Base-by-base conservation (phyloP, 2,329 filamentous ascomycete species). In the Didymella sp. region DNA sequence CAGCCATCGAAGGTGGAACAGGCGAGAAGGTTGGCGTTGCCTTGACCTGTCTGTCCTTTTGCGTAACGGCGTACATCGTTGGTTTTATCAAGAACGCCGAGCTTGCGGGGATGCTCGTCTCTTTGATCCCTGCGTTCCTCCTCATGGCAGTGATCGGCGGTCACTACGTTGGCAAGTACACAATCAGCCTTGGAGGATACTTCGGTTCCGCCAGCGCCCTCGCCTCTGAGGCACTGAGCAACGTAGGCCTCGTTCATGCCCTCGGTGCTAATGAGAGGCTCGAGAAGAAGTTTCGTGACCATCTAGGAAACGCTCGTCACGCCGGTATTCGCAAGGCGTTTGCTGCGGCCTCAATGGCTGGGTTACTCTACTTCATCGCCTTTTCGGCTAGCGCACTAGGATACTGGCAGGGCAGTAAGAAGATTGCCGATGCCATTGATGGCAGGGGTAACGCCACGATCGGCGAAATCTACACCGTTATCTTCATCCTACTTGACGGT, bases 21-120 rank as follows among this genome's bases (percentile, higher is more conserved):
- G 87, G 85, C 1, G 88, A 90, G 73, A 91, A 91, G 71, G 87
- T 89, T 15, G 87, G 87, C 48, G 84, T 89, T 30, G 82, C 84
- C 61, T 79, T 90, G 4, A 81, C 83, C 22, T 86, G 82, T 47
- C 72, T 84, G 9, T 85, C 85, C 2, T 90, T 89, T 72, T 90
- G 90, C 67, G 69, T 89, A 50, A 86, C 88, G 0, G 85, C 87
- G 3, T 90, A 88, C 59, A 78, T 87, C 4, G 84, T 90, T 15
- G 86, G 87, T 1, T 90, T 90, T 61, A 83, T 86, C 69, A 86
- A 87, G 64, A 81, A 89, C 63, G 78, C 83, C 15, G 80, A 80
- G 45, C 79, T 91, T 8, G 86, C 88, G 0, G 86, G 80, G 4
- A 89, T 89, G 73, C 78, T 90, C 28, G 70, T 88, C 9, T 87